phyloP scores from a whole-genome alignment of 106 monocot species.

The Allium cepa region DNA sequence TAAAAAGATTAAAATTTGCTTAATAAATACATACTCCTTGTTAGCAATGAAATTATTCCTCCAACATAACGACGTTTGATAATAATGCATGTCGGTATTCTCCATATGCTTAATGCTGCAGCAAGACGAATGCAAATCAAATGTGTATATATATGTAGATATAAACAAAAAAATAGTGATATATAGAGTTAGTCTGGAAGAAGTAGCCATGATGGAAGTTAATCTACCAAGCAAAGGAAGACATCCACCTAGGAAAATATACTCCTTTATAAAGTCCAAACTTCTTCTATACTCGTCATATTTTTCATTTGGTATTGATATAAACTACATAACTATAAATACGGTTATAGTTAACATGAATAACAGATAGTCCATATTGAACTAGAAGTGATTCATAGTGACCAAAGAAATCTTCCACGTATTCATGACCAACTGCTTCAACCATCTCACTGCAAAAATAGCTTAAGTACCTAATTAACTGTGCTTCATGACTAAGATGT shows the following conservation, averaged over 20 bases:
- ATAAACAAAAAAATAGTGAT: constrained; percentile 27
- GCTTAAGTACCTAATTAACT: not conserved
- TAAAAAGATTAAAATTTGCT: no score
- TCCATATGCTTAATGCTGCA: no score
- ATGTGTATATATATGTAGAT: not conserved
- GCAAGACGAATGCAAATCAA: no score
- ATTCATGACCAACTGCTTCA: constrained; percentile 15
- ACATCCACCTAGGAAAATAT: constrained; percentile 90
- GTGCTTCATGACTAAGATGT: not conserved
- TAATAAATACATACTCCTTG: no score
- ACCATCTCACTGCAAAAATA: constrained; percentile 13
- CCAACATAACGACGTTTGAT: no score
- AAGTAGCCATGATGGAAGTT: constrained; percentile 69
- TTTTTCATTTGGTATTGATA: not conserved
- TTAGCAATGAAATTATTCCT: no score
- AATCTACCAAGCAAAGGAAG: constrained; percentile 81
- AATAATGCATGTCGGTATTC: no score
- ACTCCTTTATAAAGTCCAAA: constrained; percentile 95
- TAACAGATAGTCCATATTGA: constrained; percentile 66
- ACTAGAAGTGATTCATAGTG: constrained; percentile 72
- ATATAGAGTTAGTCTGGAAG: constrained; percentile 45
- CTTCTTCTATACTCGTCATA: constrained; percentile 72
- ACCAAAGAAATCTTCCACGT: constrained; percentile 52
- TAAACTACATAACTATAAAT: not conserved
- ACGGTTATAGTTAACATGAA: constrained; percentile 50